Evolutionary conservation across 371 early-diverging fungal species (phyloP), one percentile per base, ranked within the genome.

Genomic region (Rhizopus sp.): DNA sequence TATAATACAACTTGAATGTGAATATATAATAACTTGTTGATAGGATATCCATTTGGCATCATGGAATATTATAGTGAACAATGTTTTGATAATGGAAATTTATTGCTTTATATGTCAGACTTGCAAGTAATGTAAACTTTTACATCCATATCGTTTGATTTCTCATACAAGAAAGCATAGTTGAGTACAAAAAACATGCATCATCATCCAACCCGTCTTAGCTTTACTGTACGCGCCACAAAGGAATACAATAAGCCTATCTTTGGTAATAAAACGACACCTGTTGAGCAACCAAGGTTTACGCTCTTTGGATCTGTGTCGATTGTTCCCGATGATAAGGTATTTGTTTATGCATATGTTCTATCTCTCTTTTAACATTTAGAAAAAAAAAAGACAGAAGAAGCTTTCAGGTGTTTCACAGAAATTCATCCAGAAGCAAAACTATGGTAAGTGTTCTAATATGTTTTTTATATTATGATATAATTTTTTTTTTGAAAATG

Each of bases 51-150:
- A 12, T 82, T 84, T 55, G 82, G 80, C 49, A 69, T 79, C 48
- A 70, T 84, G 78, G 82, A 84, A 38, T 84, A 80, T 50, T 84
- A 76, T 44, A 69, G 66, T 17, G 78, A 74, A 53, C 69, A 73
- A 38, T 80, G 80, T 49, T 66, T 70, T 15, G 51, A 67, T 3
- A 60, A 62, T 15, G 82, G 84, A n/a, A 70, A 73, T 53, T 64
- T 77, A 12, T 44, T 84, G 30, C 57, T 84, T 37, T 72, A 75
- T 35, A 72, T 84, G 63, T 78, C 80, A 2, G 71, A 75, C 42
- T 67, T 80, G n/a, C 80, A 84, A 70, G 66, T 53, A 38, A 46
- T 54, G 23, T 30, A 41, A 15, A 15, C n/a, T 34, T n/a, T 4
- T 4, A 29, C n/a, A 1, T 31, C 15, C 17, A 2, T 23, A 3